Conservation (phyloP, 352 stramenopile species). For the Phytophthora brassicae region DNA sequence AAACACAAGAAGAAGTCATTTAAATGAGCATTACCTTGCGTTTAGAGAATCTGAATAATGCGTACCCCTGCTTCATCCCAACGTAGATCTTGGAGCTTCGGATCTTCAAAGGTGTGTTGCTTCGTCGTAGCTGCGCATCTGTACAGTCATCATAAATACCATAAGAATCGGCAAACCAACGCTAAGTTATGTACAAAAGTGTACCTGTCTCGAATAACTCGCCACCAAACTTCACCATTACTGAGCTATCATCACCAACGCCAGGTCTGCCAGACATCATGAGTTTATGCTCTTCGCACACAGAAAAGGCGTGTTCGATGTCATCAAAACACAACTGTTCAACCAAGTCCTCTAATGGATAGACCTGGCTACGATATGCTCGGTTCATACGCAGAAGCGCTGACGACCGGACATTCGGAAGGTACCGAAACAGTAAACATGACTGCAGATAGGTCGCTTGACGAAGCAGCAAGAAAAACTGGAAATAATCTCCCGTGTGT, state of each 20-base stretch:
- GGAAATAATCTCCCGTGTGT: constrained; percentile 81
- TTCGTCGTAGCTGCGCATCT: constrained; percentile 70
- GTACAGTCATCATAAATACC: constrained; percentile 1
- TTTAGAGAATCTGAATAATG: background rate
- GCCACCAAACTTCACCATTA: constrained; percentile 74
- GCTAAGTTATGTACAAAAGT: background rate
- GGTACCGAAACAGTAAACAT: constrained; percentile 82
- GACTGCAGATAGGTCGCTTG: constrained; percentile 81
- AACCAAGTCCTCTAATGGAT: constrained; percentile 62
- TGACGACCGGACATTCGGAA: constrained; percentile 71
- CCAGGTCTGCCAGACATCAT: constrained; percentile 48
- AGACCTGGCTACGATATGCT: constrained; percentile 68
- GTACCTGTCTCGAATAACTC: constrained; percentile 81
- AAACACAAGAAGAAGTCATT: background rate
- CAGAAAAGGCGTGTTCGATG: constrained; percentile 60
- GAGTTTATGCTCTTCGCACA: constrained; percentile 73
- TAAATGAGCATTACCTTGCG: background rate
- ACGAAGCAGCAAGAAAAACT: constrained; percentile 80
- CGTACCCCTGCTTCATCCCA: constrained; percentile 83
- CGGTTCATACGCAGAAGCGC: constrained; percentile 82
- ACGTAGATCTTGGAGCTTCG: constrained; percentile 69
- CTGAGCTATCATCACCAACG: constrained; percentile 39
- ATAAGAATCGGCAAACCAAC: background rate
- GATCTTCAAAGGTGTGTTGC: constrained; percentile 64
- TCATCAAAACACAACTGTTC: constrained; percentile 83